phyloP scores from a whole-genome alignment of 371 early-diverging fungal species.

The Coemansia sp. region DNA sequence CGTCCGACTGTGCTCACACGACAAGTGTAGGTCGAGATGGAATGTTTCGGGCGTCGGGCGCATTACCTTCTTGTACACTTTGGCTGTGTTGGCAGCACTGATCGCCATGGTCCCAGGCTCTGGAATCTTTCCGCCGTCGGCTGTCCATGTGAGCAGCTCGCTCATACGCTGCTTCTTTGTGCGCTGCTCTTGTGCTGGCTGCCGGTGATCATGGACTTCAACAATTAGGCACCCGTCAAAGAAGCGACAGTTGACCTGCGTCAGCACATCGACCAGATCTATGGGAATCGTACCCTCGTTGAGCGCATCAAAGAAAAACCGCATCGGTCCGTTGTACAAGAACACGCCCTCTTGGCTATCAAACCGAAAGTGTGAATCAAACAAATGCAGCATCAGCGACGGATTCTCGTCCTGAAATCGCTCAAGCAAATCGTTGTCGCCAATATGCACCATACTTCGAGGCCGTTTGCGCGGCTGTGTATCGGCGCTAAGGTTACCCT shows the following conservation, averaged over 20 bases:
- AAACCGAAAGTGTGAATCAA: constrained; percentile 53
- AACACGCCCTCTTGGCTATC: constrained; percentile 53
- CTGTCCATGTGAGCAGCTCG: constrained; percentile 32
- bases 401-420: constrained; percentile 38
- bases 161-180: constrained; percentile 20
- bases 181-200: constrained; percentile 29
- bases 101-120: constrained; percentile 22
- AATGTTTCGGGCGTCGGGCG: constrained; percentile 47
- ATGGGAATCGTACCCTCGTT: constrained; percentile 51
- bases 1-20: constrained; percentile 34
- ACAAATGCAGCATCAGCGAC: constrained; percentile 45
- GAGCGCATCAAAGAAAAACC: constrained; percentile 51
- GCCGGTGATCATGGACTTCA: constrained; percentile 51
- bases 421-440: constrained; percentile 35
- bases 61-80: constrained; percentile 49
- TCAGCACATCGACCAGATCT: constrained; percentile 48
- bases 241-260: constrained; percentile 39
- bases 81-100: constrained; percentile 2
- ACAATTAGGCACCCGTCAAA: constrained; percentile 52
- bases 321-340: constrained; percentile 49
- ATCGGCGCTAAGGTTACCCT: constrained; percentile 10
- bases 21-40: constrained; percentile 35
- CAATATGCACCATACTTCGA: constrained; percentile 18
- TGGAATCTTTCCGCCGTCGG: constrained; percentile 12
- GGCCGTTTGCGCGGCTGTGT: constrained; percentile 15